Conservation (phyloP, 164 flowering plant genomes). For the Protea cynaroides region DNA sequence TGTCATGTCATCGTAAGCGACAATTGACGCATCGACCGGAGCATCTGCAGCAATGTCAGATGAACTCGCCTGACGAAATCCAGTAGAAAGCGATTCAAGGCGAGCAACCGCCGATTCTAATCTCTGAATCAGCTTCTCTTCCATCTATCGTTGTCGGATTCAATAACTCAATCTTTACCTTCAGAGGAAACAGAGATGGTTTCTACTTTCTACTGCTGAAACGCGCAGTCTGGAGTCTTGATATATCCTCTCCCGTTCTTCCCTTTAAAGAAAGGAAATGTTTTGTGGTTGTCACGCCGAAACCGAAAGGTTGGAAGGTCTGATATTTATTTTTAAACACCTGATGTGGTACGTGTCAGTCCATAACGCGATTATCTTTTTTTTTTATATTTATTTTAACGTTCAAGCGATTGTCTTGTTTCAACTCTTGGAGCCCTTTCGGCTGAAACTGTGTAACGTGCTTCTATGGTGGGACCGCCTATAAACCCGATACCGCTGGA, state of each 20-base stretch:
- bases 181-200: background rate
- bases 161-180: conserved; percentile 5
- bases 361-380: too few species aligned
- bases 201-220: background rate
- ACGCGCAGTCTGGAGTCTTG: background rate
- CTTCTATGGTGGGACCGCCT: too few species aligned
- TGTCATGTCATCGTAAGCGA: conserved; percentile 65
- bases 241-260: background rate
- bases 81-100: conserved; percentile 53
- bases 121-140: conserved; percentile 67
- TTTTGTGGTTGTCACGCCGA: background rate
- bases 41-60: conserved; percentile 7
- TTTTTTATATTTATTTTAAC: too few species aligned
- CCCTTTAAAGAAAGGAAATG: background rate
- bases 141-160: conserved; percentile 37
- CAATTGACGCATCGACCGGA: conserved; percentile 50
- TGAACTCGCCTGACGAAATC: conserved; percentile 5
- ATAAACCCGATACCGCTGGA: too few species aligned
- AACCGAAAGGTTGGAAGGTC: too few species aligned
- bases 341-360: too few species aligned
- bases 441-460: too few species aligned
- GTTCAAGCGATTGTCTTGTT: too few species aligned
- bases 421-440: too few species aligned
- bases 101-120: conserved; percentile 83
- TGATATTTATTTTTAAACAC: too few species aligned